Percentiles rank a stretch among this genome's conserved stretches.
These are phyloP conservation scores for Lolium rigidum DNA, from an alignment of 176 grass and related monocot species.

Conservation along the genomic window DNA sequence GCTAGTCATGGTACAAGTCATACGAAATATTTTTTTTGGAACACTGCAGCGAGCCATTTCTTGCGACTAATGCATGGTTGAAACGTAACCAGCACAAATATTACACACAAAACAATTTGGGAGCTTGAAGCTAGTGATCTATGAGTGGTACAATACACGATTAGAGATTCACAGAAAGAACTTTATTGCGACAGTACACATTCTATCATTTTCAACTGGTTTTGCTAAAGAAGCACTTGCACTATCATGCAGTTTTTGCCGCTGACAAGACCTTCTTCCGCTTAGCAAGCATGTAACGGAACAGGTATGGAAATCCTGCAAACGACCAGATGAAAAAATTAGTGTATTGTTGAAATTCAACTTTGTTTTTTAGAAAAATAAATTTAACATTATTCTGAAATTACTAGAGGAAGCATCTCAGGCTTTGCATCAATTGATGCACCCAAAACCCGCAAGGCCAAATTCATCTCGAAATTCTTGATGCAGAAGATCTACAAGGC, in stretches of 20 bases:
- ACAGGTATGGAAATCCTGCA: conserved; percentile 17
- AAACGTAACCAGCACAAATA: neutral
- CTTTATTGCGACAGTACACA: neutral
- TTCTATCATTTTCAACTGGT: neutral
- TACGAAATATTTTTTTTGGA: no score
- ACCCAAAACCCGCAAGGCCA: no score
- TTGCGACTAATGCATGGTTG: neutral
- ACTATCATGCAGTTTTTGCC: neutral
- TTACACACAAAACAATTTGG: neutral
- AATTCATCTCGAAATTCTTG: neutral
- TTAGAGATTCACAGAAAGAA: neutral
- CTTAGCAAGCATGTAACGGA: conserved; percentile 26
- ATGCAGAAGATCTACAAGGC: neutral
- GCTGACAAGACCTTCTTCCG: conserved; percentile 34
- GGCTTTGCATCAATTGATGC: no score
- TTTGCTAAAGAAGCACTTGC: neutral
- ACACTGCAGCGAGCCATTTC: neutral
- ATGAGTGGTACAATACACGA: neutral
- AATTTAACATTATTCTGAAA: neutral
- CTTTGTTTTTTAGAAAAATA: neutral
- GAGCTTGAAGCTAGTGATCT: neutral
- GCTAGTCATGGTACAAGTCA: no score
- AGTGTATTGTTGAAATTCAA: neutral
- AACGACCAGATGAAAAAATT: neutral
- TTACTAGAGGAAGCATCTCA: no score